phyloP scores from a whole-genome alignment of 2,329 filamentous ascomycete genomes.

The Neoascochyta sp. region DNA sequence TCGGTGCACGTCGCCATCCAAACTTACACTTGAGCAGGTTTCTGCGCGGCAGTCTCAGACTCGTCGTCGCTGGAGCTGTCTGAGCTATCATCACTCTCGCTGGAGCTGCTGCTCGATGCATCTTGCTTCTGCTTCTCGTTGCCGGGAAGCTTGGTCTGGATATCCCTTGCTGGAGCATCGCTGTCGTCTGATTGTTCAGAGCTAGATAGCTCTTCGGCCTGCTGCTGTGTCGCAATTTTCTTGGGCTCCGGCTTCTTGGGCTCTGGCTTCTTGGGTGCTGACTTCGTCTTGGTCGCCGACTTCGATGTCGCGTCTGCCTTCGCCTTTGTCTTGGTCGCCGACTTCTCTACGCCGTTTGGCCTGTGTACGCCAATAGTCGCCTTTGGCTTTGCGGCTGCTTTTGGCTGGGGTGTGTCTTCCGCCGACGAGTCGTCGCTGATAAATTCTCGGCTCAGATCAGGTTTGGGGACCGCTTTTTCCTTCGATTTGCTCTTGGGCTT shows the following conservation, averaged over 20 bases:
- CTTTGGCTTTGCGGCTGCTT: slow-evolving; percentile 18
- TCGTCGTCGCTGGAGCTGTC: slow-evolving; percentile 39
- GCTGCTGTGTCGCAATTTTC: slow-evolving; percentile 17
- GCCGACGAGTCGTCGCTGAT: slow-evolving; percentile 30
- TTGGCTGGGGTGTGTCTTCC: slow-evolving; percentile 16
- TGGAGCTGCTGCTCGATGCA: slow-evolving; percentile 12
- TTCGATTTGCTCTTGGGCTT: slow-evolving; percentile 25
- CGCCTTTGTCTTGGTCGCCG: slow-evolving; percentile 12
- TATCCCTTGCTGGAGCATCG: slow-evolving; percentile 14
- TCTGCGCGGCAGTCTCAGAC: slow-evolving; percentile 28
- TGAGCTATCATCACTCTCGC: slow-evolving; percentile 17
- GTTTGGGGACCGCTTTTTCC: slow-evolving; percentile 15
- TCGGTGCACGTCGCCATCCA: background rate
- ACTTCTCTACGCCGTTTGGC: slow-evolving; percentile 24
- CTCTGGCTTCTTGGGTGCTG: too few relatives aligned
- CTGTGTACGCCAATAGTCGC: slow-evolving; percentile 31
- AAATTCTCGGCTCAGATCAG: slow-evolving; percentile 35
- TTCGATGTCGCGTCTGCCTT: slow-evolving; percentile 10
- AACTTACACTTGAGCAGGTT: slow-evolving; percentile 16
- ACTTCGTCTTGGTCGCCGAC: slow-evolving; percentile 11
- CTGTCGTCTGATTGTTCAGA: slow-evolving; percentile 24
- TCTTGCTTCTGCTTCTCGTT: slow-evolving; percentile 11
- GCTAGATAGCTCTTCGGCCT: slow-evolving; percentile 22
- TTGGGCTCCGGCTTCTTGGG: slow-evolving; percentile 22
- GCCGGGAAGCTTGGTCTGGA: slow-evolving; percentile 14